These are phyloP conservation scores for Lentinus brumalis DNA, from an alignment of 768 basidiomycete genomes.

Conservation along the genomic window DNA sequence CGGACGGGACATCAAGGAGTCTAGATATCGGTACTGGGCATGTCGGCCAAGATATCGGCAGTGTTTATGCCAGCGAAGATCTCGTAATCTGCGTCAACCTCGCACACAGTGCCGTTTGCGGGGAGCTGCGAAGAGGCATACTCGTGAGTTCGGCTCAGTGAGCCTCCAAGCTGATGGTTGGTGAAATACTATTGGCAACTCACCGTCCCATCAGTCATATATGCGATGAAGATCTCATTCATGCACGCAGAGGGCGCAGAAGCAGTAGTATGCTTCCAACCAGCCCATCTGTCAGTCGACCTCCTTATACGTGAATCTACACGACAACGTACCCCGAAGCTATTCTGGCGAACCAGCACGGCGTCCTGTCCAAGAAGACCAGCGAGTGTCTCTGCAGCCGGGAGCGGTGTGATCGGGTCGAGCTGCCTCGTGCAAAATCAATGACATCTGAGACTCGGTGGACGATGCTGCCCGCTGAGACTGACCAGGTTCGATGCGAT, in stretches of 20 bases:
- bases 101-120: neutral
- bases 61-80: constrained; percentile 9
- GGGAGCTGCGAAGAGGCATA: neutral
- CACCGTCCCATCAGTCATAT: too few relatives aligned
- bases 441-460: neutral
- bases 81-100: constrained; percentile 7
- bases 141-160: too few relatives aligned
- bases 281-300: too few relatives aligned
- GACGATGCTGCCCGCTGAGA: too few relatives aligned
- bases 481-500: too few relatives aligned
- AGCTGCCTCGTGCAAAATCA: neutral
- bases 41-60: neutral
- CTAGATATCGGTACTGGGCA: neutral
- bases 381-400: neutral
- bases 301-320: too few relatives aligned
- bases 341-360: neutral
- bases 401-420: neutral
- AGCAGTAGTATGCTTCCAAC: too few relatives aligned
- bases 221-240: too few relatives aligned
- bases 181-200: too few relatives aligned
- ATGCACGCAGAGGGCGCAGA: too few relatives aligned
- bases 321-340: neutral
- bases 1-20: too few relatives aligned
- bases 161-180: neutral
- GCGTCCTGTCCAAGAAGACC: neutral